Percentiles rank a stretch among this genome's conserved stretches.
phyloP scores from a whole-genome alignment of 441 rosid genomes.

The Pelargonium australe region DNA sequence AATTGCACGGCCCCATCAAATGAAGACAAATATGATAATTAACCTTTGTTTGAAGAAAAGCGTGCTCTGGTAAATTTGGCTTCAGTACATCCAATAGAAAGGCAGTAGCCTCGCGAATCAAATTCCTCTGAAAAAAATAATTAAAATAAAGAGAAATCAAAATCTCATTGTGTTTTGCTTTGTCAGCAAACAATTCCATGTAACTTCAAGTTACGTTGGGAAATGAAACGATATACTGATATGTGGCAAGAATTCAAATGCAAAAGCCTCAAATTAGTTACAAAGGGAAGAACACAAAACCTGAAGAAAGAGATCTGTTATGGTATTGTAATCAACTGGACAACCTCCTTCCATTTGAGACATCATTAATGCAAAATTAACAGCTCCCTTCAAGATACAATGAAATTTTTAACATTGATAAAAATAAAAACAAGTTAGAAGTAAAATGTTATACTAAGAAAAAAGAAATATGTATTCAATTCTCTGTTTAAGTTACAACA shows the following conservation, averaged over 20 bases:
- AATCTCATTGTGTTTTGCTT: too few relatives aligned
- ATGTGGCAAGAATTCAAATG: too few relatives aligned
- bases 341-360: conserved; percentile 99
- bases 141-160: too few relatives aligned
- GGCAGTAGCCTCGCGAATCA: conserved; percentile 98
- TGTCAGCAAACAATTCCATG: too few relatives aligned
- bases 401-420: not conserved
- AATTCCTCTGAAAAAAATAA: conserved; percentile 54
- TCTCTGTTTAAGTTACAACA: too few relatives aligned
- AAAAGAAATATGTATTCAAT: not conserved
- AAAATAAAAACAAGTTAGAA: not conserved
- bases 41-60: conserved; percentile 93
- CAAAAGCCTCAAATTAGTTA: not conserved
- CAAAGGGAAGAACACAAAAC: conserved; percentile 26
- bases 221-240: not conserved
- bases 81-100: conserved; percentile 96
- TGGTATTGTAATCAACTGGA: conserved; percentile 95
- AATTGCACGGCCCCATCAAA: not conserved
- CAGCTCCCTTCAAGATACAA: conserved; percentile 25
- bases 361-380: conserved; percentile 99
- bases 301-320: conserved; percentile 99
- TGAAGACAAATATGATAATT: conserved; percentile 10
- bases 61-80: conserved; percentile 95
- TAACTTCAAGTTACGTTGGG: too few relatives aligned
- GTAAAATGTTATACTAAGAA: not conserved